Evolutionary conservation across 768 basidiomycete genomes (phyloP).

Genomic region (Pisolithus marmoratus): DNA sequence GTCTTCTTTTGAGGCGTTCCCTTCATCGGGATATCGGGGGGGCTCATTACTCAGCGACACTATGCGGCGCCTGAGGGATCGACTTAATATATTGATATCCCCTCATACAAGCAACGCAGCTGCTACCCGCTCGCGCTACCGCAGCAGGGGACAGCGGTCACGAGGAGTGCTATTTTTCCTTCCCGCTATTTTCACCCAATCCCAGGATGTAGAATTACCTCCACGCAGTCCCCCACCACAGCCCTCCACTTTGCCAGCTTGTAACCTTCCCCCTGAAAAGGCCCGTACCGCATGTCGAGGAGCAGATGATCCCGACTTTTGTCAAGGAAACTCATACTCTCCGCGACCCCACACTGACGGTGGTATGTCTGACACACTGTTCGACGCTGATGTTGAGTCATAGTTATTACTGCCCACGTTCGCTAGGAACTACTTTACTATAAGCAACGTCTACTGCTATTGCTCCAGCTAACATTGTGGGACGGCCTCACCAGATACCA

Average conservation of each 20-base stretch:
- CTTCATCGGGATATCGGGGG: conserved; percentile 32
- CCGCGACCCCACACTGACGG: conserved; percentile 18
- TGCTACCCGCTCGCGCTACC: conserved; percentile 42
- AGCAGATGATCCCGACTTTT: conserved; percentile 16
- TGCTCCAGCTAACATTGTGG: conserved; percentile 28
- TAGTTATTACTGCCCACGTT: conserved; percentile 15
- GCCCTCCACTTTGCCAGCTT: conserved; percentile 6
- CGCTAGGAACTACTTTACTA: conserved; percentile 19
- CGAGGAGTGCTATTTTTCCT: conserved; percentile 76
- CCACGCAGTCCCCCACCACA: conserved; percentile 29
- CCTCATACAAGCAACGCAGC: conserved; percentile 32
- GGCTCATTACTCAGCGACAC: conserved; percentile 43
- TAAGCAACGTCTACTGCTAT: conserved; percentile 15
- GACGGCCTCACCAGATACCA: conserved; percentile 9
- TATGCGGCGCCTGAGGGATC: conserved; percentile 52
- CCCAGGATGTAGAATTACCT: conserved; percentile 25
- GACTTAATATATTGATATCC: conserved; percentile 42
- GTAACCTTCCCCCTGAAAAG: conserved; percentile 41
- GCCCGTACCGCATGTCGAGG: conserved; percentile 32
- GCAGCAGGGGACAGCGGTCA: conserved; percentile 41
- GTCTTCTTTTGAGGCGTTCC: conserved; percentile 38
- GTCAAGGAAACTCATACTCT: conserved; percentile 26
- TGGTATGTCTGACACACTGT: conserved; percentile 18
- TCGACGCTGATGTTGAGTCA: conserved; percentile 22
- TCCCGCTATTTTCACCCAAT: conserved; percentile 68